Percentiles rank a stretch among this genome's conserved stretches.
phyloP scores from a whole-genome alignment of 1,284 basidiomycete species.

The Ceratobasidium sp. region DNA sequence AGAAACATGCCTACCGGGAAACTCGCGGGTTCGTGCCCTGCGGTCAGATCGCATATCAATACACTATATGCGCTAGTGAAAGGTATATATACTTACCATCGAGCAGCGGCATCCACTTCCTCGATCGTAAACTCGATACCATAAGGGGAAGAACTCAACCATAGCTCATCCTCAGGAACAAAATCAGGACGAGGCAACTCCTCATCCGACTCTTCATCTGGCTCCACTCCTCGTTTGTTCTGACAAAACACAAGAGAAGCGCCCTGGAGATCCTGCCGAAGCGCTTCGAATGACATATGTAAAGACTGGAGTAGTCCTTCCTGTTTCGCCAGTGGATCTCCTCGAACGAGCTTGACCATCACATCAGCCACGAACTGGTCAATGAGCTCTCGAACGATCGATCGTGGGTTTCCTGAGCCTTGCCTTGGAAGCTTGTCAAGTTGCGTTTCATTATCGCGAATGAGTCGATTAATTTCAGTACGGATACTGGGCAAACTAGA shows the following conservation, averaged over 20 bases:
- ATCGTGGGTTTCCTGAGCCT: slow-evolving; percentile 10
- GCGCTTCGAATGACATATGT: not conserved
- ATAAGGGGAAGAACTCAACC: slow-evolving; percentile 3
- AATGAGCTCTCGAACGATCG: slow-evolving; percentile 32
- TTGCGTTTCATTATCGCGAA: slow-evolving; percentile 54
- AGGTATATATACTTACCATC: not conserved
- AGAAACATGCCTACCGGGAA: slow-evolving; percentile 13
- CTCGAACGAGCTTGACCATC: slow-evolving; percentile 32
- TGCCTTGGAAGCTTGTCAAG: slow-evolving; percentile 3
- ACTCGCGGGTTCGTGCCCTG: slow-evolving; percentile 42
- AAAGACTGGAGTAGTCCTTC: slow-evolving; percentile 19
- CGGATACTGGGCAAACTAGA: slow-evolving; percentile 29
- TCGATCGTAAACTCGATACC: slow-evolving; percentile 19
- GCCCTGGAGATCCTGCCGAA: slow-evolving; percentile 22
- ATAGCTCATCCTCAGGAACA: slow-evolving; percentile 20
- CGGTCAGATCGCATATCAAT: not conserved
- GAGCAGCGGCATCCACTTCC: slow-evolving; percentile 13
- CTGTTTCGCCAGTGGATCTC: slow-evolving; percentile 18
- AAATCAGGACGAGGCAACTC: slow-evolving; percentile 41
- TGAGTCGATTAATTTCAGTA: slow-evolving; percentile 23
- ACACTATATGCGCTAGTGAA: not conserved
- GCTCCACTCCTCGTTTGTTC: slow-evolving; percentile 25
- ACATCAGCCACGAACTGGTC: slow-evolving; percentile 28
- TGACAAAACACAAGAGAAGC: slow-evolving; percentile 16
- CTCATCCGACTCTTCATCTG: slow-evolving; percentile 13